Evolutionary conservation across 257 asterid genomes (phyloP).

Genomic region (Linaria vulgaris): DNA sequence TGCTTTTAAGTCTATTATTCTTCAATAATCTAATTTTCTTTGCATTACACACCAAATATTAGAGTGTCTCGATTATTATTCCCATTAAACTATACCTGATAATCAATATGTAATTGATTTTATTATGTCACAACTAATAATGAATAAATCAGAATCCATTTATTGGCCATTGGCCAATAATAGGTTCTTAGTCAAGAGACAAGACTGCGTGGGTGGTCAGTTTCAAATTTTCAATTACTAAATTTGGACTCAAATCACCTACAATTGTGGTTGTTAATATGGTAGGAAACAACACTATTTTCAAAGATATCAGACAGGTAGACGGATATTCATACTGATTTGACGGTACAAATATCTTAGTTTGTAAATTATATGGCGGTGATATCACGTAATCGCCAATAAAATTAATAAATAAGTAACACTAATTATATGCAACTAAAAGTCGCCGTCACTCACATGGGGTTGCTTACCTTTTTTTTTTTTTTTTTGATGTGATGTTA

Average conservation of each 20-base stretch:
- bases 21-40: not conserved
- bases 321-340: too few species aligned
- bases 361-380: not conserved
- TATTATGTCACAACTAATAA: not conserved
- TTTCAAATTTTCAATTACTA: not conserved
- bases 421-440: too few species aligned
- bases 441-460: too few species aligned
- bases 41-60: too few species aligned
- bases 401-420: too few species aligned
- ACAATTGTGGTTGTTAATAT: slow-evolving; percentile 1
- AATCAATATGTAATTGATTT: too few species aligned
- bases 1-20: not conserved
- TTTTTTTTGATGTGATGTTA: too few species aligned
- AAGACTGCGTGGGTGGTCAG: not conserved
- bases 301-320: not conserved
- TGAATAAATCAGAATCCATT: not conserved
- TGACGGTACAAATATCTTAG: not conserved
- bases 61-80: too few species aligned
- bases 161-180: too few species aligned
- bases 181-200: not conserved
- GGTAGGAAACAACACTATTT: slow-evolving; percentile 20
- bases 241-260: not conserved
- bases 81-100: too few species aligned
- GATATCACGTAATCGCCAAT: not conserved
- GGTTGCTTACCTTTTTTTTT: too few species aligned